Evolutionary conservation across 1,284 basidiomycete species (phyloP).

Genomic region (Cryptococcus neoformans): DNA sequence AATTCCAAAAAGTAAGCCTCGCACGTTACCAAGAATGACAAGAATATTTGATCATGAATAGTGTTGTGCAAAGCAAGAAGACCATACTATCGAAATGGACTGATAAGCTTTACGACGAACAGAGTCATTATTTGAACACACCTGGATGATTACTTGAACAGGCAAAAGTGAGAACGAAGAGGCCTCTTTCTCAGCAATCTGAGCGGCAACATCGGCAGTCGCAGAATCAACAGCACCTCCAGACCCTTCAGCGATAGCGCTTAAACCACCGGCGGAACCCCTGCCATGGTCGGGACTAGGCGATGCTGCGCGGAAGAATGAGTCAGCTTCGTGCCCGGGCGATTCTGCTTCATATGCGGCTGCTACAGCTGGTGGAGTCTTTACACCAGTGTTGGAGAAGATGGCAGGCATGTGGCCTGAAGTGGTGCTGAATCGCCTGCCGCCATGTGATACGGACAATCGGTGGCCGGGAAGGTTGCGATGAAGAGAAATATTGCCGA

Average conservation of each 20-base stretch:
- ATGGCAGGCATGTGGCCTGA: conserved; percentile 47
- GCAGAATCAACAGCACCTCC: conserved; percentile 8
- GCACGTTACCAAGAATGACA: conserved; percentile 49
- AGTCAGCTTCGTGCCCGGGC: conserved; percentile 19
- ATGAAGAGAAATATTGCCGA: conserved; percentile 9
- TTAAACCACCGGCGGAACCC: conserved; percentile 24
- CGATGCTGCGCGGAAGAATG: conserved; percentile 28
- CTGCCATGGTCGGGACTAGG: conserved; percentile 14
- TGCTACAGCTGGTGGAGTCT: conserved; percentile 32
- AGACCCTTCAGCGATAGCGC: conserved; percentile 40
- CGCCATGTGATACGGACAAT: conserved; percentile 18
- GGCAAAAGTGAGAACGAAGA: conserved; percentile 41
- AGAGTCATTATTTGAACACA: conserved; percentile 10
- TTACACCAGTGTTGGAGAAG: conserved; percentile 48
- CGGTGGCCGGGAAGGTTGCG: conserved; percentile 22
- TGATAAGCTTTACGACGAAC: conserved; percentile 1
- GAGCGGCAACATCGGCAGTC: conserved; percentile 1
- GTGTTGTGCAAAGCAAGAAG: conserved; percentile 49
- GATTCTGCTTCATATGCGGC: conserved; percentile 18
- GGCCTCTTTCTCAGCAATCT: conserved; percentile 25
- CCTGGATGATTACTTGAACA: conserved; percentile 44
- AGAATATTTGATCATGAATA: conserved; percentile 48
- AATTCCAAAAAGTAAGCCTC: conserved; percentile 6
- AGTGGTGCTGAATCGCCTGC: conserved; percentile 39
- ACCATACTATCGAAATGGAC: conserved; percentile 35